These are phyloP conservation scores for Aureobasidium vineae DNA, from an alignment of 2,329 filamentous ascomycete species.

Conservation along the genomic window DNA sequence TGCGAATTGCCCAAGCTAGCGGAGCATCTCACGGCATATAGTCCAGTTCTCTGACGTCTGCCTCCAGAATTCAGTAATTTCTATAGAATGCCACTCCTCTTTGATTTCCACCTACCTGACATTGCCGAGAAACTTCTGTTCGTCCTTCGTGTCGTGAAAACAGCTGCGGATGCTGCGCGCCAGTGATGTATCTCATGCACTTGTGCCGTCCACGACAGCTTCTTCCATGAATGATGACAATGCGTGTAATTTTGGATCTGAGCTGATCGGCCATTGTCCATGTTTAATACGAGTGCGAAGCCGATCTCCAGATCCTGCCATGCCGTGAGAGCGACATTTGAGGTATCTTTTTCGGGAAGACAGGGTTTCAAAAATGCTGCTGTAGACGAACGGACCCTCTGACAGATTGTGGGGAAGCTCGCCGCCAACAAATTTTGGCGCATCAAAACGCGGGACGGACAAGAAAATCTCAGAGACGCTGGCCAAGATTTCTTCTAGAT, in stretches of 20 bases:
- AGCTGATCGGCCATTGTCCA: neutral
- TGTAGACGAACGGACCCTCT: neutral
- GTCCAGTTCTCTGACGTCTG: slow-evolving; percentile 20
- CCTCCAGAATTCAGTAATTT: slow-evolving; percentile 19
- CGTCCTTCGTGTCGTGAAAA: neutral
- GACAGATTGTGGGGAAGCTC: slow-evolving; percentile 4
- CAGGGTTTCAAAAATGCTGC: neutral
- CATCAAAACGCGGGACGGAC: slow-evolving; percentile 17
- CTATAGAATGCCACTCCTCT: slow-evolving; percentile 25
- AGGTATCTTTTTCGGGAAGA: neutral
- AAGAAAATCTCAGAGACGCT: slow-evolving; percentile 10
- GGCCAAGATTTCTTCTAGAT: neutral
- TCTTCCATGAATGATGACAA: neutral
- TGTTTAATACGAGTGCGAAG: neutral
- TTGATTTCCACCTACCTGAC: slow-evolving; percentile 8
- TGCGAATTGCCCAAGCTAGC: slow-evolving; percentile 23
- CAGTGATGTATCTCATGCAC: neutral
- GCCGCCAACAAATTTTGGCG: slow-evolving; percentile 2
- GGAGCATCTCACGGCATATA: slow-evolving; percentile 22
- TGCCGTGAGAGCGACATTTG: neutral
- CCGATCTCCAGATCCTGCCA: neutral
- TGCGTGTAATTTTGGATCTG: neutral
- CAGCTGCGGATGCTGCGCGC: neutral
- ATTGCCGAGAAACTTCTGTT: neutral
- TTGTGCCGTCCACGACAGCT: neutral